Percentiles rank a stretch among this genome's conserved stretches.
These are phyloP conservation scores for Phalaenopsis aphrodite DNA, from an alignment of 106 monocot genomes.

Conservation along the genomic window DNA sequence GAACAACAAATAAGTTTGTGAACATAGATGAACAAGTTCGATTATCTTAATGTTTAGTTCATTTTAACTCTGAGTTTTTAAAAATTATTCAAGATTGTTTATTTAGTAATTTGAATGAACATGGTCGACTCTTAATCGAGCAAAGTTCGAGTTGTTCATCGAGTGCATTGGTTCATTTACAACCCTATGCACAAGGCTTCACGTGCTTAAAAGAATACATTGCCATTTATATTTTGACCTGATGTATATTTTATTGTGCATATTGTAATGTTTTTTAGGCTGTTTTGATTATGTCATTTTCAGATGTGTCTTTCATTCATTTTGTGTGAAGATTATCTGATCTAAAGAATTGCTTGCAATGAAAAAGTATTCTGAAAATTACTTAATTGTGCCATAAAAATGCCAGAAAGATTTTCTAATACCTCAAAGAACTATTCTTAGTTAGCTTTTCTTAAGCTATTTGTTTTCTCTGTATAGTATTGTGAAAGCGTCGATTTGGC, in stretches of 20 bases:
- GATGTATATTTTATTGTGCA: not conserved
- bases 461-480: not conserved
- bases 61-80: too few species aligned
- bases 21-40: too few species aligned
- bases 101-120: too few species aligned
- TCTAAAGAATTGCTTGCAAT: not conserved
- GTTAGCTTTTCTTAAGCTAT: not conserved
- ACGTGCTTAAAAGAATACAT: too few species aligned
- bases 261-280: not conserved
- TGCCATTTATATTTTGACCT: not conserved
- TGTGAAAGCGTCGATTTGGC: slow-evolving; percentile 4
- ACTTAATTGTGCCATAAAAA: not conserved
- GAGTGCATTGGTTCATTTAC: too few species aligned
- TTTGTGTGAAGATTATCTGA: not conserved
- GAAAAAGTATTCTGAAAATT: not conserved
- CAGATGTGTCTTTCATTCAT: not conserved
- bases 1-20: too few species aligned
- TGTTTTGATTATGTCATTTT: not conserved
- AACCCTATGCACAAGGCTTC: too few species aligned
- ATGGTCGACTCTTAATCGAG: too few species aligned
- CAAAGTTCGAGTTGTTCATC: too few species aligned
- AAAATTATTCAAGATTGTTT: too few species aligned
- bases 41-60: too few species aligned
- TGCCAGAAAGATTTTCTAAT: not conserved
- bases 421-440: not conserved